Evolutionary conservation across 2,329 filamentous ascomycete genomes (phyloP).

Genomic region (Ciborinia camelliae): DNA sequence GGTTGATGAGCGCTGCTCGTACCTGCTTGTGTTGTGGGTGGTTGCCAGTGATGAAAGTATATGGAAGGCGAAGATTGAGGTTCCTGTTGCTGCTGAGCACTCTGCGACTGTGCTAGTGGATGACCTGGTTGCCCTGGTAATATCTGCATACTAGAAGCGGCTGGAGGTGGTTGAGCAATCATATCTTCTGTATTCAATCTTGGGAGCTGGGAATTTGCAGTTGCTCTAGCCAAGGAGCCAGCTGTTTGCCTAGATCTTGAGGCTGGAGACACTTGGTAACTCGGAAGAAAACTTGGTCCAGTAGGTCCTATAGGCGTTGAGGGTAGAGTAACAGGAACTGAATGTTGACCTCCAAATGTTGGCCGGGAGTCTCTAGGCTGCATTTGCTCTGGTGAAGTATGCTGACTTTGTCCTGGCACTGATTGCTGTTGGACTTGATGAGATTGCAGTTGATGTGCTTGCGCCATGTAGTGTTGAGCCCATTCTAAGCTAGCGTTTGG

Average conservation of each 20-base stretch:
- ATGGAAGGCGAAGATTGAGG: conserved; percentile 64
- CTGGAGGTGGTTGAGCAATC: conserved; percentile 40
- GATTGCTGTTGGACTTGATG: conserved; percentile 39
- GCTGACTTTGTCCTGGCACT: conserved; percentile 45
- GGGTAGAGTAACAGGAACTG: conserved; percentile 31
- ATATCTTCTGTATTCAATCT: conserved; percentile 44
- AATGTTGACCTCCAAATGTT: conserved; percentile 29
- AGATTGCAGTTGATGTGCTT: conserved; percentile 48
- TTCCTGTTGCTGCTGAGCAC: conserved; percentile 55
- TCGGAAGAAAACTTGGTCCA: conserved; percentile 31
- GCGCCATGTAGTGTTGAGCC: conserved; percentile 63
- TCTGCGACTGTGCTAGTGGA: conserved; percentile 52
- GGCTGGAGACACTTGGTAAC: conserved; percentile 38
- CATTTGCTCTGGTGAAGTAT: conserved; percentile 53
- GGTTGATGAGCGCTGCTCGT: conserved; percentile 59
- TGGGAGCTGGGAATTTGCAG: conserved; percentile 39
- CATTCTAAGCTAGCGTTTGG: conserved; percentile 62
- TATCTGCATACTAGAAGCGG: conserved; percentile 42
- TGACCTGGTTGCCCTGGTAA: conserved; percentile 43
- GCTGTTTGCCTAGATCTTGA: conserved; percentile 34
- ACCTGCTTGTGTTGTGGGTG: conserved; percentile 64
- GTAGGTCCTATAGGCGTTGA: conserved; percentile 34
- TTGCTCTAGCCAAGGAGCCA: conserved; percentile 29
- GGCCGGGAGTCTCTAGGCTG: conserved; percentile 52
- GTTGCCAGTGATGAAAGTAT: conserved; percentile 92